phyloP scores from a whole-genome alignment of 345 rosid species.

The Aegle marmelos region DNA sequence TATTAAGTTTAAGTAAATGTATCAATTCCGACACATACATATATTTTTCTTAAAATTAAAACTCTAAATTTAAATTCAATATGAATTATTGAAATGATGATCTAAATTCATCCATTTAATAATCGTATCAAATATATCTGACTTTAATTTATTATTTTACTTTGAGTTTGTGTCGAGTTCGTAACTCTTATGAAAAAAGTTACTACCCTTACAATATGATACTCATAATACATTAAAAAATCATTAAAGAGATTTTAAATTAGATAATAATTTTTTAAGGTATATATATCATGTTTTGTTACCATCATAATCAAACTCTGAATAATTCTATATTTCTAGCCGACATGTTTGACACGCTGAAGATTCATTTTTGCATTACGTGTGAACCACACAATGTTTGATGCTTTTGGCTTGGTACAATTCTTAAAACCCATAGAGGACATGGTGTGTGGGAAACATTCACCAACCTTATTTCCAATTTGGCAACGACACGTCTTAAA shows the following conservation, averaged over 20 bases:
- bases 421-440: slow-evolving; percentile 1
- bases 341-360: slow-evolving; percentile 11
- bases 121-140: too few species aligned
- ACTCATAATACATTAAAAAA: background rate
- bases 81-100: too few species aligned
- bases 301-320: too few species aligned
- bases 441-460: background rate
- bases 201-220: too few species aligned
- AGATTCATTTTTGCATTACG: slow-evolving; percentile 7
- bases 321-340: background rate
- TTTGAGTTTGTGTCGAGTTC: too few species aligned
- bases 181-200: too few species aligned
- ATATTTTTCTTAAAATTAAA: too few species aligned
- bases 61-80: too few species aligned
- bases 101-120: too few species aligned
- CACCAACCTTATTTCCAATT: background rate
- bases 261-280: background rate
- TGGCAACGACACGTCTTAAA: background rate
- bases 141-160: too few species aligned
- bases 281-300: background rate
- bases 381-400: slow-evolving; percentile 11
- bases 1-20: too few species aligned
- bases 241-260: background rate
- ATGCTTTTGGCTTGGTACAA: background rate
- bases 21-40: too few species aligned